Conservation (phyloP, 805 yeast species). For the Metschnikowia chrysomelidarum region DNA sequence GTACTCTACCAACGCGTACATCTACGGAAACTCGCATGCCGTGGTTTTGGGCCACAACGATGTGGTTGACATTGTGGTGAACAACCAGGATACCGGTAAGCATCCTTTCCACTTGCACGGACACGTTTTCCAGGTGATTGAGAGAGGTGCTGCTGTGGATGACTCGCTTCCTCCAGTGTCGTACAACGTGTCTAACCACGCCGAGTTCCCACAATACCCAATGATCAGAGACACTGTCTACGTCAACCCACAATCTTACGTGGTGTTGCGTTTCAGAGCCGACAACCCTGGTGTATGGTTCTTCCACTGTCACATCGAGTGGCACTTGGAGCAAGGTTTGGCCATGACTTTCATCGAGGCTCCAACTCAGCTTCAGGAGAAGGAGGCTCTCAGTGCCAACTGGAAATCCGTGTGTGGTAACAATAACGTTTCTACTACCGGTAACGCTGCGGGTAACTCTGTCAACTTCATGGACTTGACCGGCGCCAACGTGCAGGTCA, state of each 20-base stretch:
- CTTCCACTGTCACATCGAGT: constrained; percentile 98
- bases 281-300: constrained; percentile 98
- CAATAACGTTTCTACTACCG: constrained; percentile 51
- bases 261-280: constrained; percentile 84
- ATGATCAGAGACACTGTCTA: constrained; percentile 80
- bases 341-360: constrained; percentile 81
- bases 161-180: constrained; percentile 54
- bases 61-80: constrained; percentile 75
- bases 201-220: constrained; percentile 66
- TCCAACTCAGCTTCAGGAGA: constrained; percentile 53
- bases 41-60: constrained; percentile 65
- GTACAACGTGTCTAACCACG: constrained; percentile 49
- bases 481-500: constrained; percentile 71
- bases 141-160: constrained; percentile 61
- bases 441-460: constrained; percentile 89
- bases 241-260: constrained; percentile 79
- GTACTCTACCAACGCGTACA: constrained; percentile 46
- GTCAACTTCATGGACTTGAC: constrained; percentile 61
- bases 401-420: constrained; percentile 60
- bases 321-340: constrained; percentile 96
- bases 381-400: constrained; percentile 61
- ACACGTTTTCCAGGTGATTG: constrained; percentile 79
- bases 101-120: constrained; percentile 99
- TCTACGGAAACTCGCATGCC: constrained; percentile 83
- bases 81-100: constrained; percentile 85